Conservation (phyloP, 2,329 filamentous ascomycete genomes). For the Fusarium sp. region DNA sequence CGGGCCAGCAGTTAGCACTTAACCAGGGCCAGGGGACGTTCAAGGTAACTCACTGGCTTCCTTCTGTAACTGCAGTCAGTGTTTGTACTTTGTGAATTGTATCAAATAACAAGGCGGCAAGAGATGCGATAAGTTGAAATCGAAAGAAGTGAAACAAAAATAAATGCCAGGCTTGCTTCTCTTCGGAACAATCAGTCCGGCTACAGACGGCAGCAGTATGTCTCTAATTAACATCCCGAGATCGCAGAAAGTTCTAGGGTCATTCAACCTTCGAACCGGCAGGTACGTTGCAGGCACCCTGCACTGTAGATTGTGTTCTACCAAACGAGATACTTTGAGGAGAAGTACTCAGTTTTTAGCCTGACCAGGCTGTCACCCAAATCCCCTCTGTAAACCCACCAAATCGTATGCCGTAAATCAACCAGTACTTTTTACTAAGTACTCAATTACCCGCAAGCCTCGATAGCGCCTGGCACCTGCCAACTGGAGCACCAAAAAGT, state of each 20-base stretch:
- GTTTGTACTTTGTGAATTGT: background rate
- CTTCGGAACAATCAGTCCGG: conserved; percentile 13
- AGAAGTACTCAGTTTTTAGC: conserved; percentile 35
- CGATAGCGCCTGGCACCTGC: conserved; percentile 40
- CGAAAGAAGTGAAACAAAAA: background rate
- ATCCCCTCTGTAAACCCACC: background rate
- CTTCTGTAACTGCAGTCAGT: background rate
- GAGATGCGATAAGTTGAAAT: background rate
- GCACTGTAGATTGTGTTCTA: conserved; percentile 11
- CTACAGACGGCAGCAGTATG: conserved; percentile 6
- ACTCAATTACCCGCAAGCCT: conserved; percentile 20
- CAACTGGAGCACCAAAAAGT: conserved; percentile 39
- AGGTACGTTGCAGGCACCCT: conserved; percentile 20
- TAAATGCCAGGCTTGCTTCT: background rate
- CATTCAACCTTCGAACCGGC: conserved; percentile 1
- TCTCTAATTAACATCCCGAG: conserved; percentile 21
- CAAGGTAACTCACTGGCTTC: conserved; percentile 1
- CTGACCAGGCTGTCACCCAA: conserved; percentile 25
- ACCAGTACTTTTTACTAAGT: conserved; percentile 9
- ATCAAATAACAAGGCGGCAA: background rate
- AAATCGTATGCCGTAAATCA: background rate
- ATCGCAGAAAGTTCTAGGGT: conserved; percentile 1
- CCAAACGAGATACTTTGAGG: conserved; percentile 18
- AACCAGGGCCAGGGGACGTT: conserved; percentile 24
- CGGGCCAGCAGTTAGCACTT: conserved; percentile 23